Conservation (phyloP, 2,329 filamentous ascomycete species). For the Paraphoma chrysanthemicola region DNA sequence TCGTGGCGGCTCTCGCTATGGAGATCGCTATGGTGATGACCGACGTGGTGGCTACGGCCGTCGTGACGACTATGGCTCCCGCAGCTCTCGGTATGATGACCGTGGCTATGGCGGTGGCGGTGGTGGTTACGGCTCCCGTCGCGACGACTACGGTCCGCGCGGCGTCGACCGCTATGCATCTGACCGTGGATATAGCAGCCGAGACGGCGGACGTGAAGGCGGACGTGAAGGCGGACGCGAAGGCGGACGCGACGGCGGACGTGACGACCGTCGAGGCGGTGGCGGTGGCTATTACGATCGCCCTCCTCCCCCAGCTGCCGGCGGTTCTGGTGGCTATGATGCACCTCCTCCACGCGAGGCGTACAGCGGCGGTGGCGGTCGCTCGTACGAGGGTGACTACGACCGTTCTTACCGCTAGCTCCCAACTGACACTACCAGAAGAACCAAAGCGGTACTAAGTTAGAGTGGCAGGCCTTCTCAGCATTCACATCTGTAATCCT, state of each 20-base stretch:
- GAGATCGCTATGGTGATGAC: conserved; percentile 55
- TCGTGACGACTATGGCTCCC: conserved; percentile 57
- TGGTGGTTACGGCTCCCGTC: conserved; percentile 54
- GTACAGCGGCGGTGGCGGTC: conserved; percentile 39
- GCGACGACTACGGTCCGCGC: conserved; percentile 48
- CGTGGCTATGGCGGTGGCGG: conserved; percentile 67
- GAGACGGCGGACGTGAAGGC: conserved; percentile 60
- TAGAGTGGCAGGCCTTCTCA: conserved; percentile 31
- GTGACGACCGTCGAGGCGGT: conserved; percentile 60
- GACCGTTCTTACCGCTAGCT: conserved; percentile 52
- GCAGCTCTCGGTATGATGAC: conserved; percentile 47
- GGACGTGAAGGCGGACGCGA: conserved; percentile 62
- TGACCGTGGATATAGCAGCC: conserved; percentile 62
- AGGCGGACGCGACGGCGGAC: conserved; percentile 60
- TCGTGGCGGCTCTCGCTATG: conserved; percentile 56
- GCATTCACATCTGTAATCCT: conserved; percentile 45
- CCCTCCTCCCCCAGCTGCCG: conserved; percentile 53
- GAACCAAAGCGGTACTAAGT: conserved; percentile 48
- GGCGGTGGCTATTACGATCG: conserved; percentile 64
- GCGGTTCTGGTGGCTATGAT: conserved; percentile 37
- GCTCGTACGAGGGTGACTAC: conserved; percentile 54
- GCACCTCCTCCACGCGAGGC: conserved; percentile 47
- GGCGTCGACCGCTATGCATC: conserved; percentile 66
- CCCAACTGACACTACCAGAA: conserved; percentile 45
- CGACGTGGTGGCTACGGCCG: conserved; percentile 53